Evolutionary conservation across 2,329 filamentous ascomycete genomes (phyloP), one percentile per base, ranked within the genome.

Genomic region (Cladosporium sp.): DNA sequence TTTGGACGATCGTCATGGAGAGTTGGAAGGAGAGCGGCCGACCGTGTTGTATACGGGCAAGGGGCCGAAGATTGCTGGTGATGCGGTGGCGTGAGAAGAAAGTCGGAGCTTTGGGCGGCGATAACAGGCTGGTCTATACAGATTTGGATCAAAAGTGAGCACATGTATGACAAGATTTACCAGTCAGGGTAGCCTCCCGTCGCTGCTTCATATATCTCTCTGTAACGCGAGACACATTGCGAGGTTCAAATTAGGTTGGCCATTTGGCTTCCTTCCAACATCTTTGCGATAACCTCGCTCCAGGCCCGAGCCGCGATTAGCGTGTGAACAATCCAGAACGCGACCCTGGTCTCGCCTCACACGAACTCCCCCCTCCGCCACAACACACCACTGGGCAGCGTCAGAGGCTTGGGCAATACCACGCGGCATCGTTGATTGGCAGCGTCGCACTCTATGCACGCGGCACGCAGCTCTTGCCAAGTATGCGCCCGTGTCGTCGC

Each of bases 351-450:
- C 41, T 47, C n/a, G 41, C 41, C 41, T 47, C n/a, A 3, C 41
- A 44, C 41, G 6, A 47, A 47, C n/a, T 52, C 26, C 2, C 12
- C 12, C 55, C 55, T 41, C 55, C 32, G 55, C 55, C 55, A 58
- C 55, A 47, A 34, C 32, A 47, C 55, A 58, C 18, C 12, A 36
- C 55, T 58, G 55, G 55, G 55, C 55, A 36, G 55, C 55, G 55
- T 58, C 34, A 58, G 55, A 58, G 55, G 32, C 55, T 58, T 58
- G 55, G 55, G 32, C 32, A 15, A 32, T 32, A 32, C 28, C 52
- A 55, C 30, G 52, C 52, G 52, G 52, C 52, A 18, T 24, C 18
- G 18, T 38, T 58, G 55, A 58, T 58, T 58, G 55, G 55, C 30
- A 41, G 24, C 18, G n/a, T 30, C 18, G 8, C 15, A 7, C 30